Conservation (phyloP, 805 yeast genomes). For the Ogataea populi-albae region DNA sequence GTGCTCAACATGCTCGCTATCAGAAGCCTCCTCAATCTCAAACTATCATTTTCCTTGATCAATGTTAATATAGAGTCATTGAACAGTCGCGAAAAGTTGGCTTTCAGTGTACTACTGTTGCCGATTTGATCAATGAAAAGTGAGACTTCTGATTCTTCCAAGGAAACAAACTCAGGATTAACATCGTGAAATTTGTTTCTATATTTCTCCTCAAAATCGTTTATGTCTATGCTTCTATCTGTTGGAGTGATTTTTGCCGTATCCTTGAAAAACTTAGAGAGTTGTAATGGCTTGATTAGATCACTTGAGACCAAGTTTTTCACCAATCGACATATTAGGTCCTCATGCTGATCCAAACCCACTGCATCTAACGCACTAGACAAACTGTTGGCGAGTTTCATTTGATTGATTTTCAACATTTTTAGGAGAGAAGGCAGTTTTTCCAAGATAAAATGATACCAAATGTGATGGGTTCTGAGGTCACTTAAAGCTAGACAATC, state of each 20-base stretch:
- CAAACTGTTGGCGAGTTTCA: constrained; percentile 24
- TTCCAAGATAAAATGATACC: constrained; percentile 27
- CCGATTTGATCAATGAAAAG: constrained; percentile 48
- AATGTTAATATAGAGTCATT: constrained; percentile 34
- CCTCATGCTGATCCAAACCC: constrained; percentile 9
- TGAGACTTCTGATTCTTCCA: constrained; percentile 52
- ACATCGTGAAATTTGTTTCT: constrained; percentile 32
- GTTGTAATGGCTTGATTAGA: constrained; percentile 18
- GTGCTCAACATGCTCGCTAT: constrained; percentile 47
- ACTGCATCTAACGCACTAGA: constrained; percentile 20
- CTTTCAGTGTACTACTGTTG: constrained; percentile 42
- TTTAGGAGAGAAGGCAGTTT: constrained; percentile 27
- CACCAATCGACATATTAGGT: constrained; percentile 17
- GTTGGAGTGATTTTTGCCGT: constrained; percentile 2
- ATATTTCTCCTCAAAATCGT: constrained; percentile 18
- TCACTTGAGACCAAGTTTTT: constrained; percentile 21
- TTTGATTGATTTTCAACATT: constrained; percentile 30
- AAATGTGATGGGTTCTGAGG: constrained; percentile 18
- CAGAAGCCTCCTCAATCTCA: constrained; percentile 48
- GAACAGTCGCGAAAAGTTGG: constrained; percentile 38
- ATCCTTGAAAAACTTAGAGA: constrained; percentile 9
- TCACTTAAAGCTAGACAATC: constrained; percentile 27
- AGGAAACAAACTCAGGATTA: constrained; percentile 46
- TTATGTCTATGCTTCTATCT: constrained; percentile 3
- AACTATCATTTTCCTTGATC: constrained; percentile 38